Base-by-base conservation (phyloP, 441 rosid species). In the Bocquillonia castaneifolia region DNA sequence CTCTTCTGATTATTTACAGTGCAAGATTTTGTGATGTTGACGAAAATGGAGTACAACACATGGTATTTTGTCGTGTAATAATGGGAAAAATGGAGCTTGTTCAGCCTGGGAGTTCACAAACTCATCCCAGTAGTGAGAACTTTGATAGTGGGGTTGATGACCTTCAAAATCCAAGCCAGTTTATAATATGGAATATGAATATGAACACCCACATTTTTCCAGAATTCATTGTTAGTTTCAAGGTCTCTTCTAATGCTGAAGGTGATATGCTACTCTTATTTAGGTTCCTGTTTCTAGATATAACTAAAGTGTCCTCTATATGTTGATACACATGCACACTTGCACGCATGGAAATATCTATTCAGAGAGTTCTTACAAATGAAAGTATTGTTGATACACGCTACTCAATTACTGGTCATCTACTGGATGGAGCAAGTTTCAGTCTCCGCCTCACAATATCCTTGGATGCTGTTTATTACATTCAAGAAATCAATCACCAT, bases 201-300 rank as follows among this genome's bases (percentile, higher is more conserved):
- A 79, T 89, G 85, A 89, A 80, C 84, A 84, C 98, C 26, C 98
- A 92, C 73, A 77, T 95, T 69, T 84, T 75, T 75, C 97, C 98
- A 3, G 99, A 95, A 75, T 92, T 77, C 79, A 85, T 90, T 78
- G 86, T 95, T 83, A 92, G 96, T 86, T 95, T 90, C 98, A 92
- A 88, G 86, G 72, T 80, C 81, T 80, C 83, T 39, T 51, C 85
- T 62, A 70, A 54, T 72, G 81, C 72, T 77, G 86, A 88, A 92
- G 99, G 99, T 95, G 88, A 90, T 83, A 71, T 52, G 59, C 77
- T 84, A 48, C n/a, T 80, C 18, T 58, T 66, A 59, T 69, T 64
- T 53, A 37, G 28, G 13, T 76, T 56, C 63, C 34, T 3, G 13
- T 67, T 61, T 54, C 29, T 63, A 61, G 48, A 51, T n/a, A n/a